Evolutionary conservation across 805 yeast species (phyloP), one percentile per base, ranked within the genome.

Genomic region (Saccharomycopsis amapae): DNA sequence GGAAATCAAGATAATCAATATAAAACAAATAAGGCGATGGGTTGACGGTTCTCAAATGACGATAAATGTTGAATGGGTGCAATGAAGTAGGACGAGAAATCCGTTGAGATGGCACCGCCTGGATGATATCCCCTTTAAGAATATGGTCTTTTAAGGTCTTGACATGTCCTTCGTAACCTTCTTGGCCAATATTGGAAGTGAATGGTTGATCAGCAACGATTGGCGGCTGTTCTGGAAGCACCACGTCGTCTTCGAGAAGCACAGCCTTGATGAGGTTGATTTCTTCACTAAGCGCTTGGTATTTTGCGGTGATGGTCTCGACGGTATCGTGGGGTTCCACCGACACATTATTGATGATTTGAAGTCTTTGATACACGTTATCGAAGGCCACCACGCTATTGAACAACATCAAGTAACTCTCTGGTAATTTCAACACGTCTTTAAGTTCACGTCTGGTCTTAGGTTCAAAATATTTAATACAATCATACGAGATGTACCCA

Each of bases 11-110:
- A 58, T 85, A 83, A 62, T 93, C 97, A 54, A 93, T 80, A 65
- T 88, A 93, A 62, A 93, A 93, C 72, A 93, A 73, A 63, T 93
- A 93, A 23, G 99, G 99, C 2, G 97, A 87, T 9, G 99, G 98
- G 65, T 93, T 93, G 40, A 93, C 97, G 0, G 96, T 84, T 61
- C 98, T 76, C 57, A 93, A 72, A 60, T 90, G 97, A 55, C 95
- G 81, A 67, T 90, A 93, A 39, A 93, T 84, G 66, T 93, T 93
- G 74, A 93, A 93, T 1, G 99, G 97, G 62, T 93, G 97, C 56
- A 93, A 69, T 2, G 88, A 79, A 0, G 99, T 93, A 31, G 96
- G 96, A 64, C 97, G 80, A 4, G 95, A 86, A 23, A 93, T 88
- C 60, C 99, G 76, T 69, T 93, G 98, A 1, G 97, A 89, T 4